Percentiles rank a stretch among this genome's conserved stretches.
Conservation (phyloP, 2,329 filamentous ascomycete species). For the Parascedosporium putredinis region DNA sequence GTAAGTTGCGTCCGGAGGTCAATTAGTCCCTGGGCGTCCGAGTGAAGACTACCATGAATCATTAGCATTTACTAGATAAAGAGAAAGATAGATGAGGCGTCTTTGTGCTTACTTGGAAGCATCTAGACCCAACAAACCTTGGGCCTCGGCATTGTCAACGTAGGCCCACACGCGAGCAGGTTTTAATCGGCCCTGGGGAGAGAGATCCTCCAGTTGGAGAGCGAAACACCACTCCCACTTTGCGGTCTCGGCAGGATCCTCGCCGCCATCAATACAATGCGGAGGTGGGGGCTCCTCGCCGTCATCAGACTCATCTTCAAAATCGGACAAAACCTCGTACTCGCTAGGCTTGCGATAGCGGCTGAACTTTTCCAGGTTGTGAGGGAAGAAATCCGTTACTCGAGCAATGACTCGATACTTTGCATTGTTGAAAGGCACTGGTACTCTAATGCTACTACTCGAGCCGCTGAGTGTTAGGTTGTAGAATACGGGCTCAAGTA, state of each 20-base stretch:
- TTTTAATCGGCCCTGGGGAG: not conserved
- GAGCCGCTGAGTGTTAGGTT: slow-evolving; percentile 31
- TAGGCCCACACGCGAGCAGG: slow-evolving; percentile 44
- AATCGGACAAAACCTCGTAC: slow-evolving; percentile 38
- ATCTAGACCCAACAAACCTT: slow-evolving; percentile 37
- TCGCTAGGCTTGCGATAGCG: slow-evolving; percentile 31
- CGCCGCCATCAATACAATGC: slow-evolving; percentile 19
- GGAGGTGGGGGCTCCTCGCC: too few relatives aligned
- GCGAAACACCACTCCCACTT: slow-evolving; percentile 79
- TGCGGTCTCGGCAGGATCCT: slow-evolving; percentile 15
- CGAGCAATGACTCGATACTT: slow-evolving; percentile 61
- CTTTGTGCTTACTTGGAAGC: slow-evolving; percentile 29
- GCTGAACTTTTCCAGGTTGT: slow-evolving; percentile 61
- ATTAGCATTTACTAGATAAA: slow-evolving; percentile 2
- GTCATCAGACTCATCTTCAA: slow-evolving; percentile 18
- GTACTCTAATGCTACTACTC: slow-evolving; percentile 18
- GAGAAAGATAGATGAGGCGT: not conserved
- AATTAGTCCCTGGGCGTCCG: slow-evolving; percentile 35
- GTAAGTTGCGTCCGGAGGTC: slow-evolving; percentile 61
- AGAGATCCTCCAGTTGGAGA: slow-evolving; percentile 64
- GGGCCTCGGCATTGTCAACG: slow-evolving; percentile 48
- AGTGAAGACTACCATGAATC: slow-evolving; percentile 40
- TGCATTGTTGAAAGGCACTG: slow-evolving; percentile 64
- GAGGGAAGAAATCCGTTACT: slow-evolving; percentile 74
- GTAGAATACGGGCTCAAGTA: slow-evolving; percentile 29